These are phyloP conservation scores for Cylindrotheca closterium DNA, from an alignment of 108 stramenopile species.

Conservation along the genomic window DNA sequence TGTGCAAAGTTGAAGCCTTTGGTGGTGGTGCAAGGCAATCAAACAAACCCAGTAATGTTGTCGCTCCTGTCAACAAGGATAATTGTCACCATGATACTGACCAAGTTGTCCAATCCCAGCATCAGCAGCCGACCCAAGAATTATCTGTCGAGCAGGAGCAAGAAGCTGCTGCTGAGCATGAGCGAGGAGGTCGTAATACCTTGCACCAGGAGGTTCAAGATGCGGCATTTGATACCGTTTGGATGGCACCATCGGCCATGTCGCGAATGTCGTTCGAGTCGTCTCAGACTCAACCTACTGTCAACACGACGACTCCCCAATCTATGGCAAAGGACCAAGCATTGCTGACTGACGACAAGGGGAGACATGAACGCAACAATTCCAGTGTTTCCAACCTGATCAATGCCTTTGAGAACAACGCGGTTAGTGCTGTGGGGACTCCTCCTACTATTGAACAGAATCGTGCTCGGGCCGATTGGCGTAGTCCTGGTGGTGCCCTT, in stretches of 20 bases:
- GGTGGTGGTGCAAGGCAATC: no score
- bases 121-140: no score
- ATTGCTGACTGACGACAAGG: background rate
- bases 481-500: background rate
- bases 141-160: no score
- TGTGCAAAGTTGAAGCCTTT: no score
- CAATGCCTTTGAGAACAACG: background rate
- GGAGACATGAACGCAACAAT: background rate
- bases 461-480: background rate
- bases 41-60: no score
- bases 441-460: background rate
- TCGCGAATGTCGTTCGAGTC: background rate
- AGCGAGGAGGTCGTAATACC: no score
- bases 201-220: background rate
- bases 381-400: background rate
- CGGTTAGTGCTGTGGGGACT: background rate
- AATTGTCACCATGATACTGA: no score
- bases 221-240: background rate
- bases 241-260: background rate
- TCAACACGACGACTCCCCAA: background rate
- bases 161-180: no score
- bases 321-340: background rate
- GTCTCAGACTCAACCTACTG: background rate
- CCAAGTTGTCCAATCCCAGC: no score
- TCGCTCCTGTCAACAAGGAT: no score